Conservation (phyloP, 148 eudicot genomes). For the Rhododendron kiyosumense region DNA sequence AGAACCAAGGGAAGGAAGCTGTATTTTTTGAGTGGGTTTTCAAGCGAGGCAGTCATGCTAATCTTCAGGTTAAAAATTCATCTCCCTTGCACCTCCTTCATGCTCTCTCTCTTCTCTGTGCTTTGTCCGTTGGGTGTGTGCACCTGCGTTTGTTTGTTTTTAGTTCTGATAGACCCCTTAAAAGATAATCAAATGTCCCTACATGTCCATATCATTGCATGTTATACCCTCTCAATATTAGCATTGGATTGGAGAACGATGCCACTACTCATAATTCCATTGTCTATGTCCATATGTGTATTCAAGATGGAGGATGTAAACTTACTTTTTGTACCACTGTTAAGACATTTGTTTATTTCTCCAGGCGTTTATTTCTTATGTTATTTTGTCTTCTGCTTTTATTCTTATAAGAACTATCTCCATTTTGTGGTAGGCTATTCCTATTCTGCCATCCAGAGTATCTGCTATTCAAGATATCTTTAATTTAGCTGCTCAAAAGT, state of each 20-base stretch:
- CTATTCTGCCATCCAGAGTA: constrained; percentile 65
- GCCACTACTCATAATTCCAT: background rate
- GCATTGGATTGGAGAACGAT: background rate
- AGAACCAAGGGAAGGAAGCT: constrained; percentile 58
- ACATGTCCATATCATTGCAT: background rate
- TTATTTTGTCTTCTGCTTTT: background rate
- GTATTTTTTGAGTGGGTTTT: constrained; percentile 88
- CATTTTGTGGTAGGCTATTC: constrained; percentile 64
- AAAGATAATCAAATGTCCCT: background rate
- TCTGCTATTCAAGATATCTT: constrained; percentile 62
- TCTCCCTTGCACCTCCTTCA: background rate
- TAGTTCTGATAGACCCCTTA: background rate
- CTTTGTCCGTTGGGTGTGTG: background rate
- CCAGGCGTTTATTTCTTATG: background rate
- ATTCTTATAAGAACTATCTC: background rate
- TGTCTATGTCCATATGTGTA: background rate
- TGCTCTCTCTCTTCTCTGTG: background rate
- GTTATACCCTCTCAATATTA: background rate
- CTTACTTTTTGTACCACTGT: background rate
- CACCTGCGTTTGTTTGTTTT: background rate
- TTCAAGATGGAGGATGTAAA: background rate
- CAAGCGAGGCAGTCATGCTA: constrained; percentile 79
- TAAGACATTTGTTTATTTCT: background rate
- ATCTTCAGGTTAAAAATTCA: constrained; percentile 59
- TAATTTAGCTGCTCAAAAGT: constrained; percentile 81